Evolutionary conservation across 371 early-diverging fungal species (phyloP), one percentile per base, ranked within the genome.

Genomic region (Rhizopus delemar): DNA sequence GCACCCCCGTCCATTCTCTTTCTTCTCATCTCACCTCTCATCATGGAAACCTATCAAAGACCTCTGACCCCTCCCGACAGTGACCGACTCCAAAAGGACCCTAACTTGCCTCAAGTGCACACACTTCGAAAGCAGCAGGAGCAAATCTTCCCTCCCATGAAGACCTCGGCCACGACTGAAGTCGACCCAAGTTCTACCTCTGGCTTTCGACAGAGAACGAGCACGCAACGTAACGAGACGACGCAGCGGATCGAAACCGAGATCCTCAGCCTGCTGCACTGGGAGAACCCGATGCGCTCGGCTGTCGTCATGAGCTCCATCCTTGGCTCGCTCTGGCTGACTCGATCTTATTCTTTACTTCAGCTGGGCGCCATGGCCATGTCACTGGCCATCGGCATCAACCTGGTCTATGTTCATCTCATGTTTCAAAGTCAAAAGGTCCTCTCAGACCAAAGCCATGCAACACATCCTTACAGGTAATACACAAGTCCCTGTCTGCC

Each of bases 221-320:
- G 55, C 16, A 41, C 50, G 29, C 65, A 64, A 41, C 68, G 70
- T 8, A 75, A 63, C 43, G 70, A 70, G 22, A 66, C 66, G 12
- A 75, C 76, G 8, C 57, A 60, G 15, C 76, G 73, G 11, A 73
- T 75, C 38, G 76, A 75, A 43, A 58, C 34, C 6, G 69, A 73
- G 12, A 61, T 68, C 0, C 56, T 62, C n/a, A 32, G 35, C 8
- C 50, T 77, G 13, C 50, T 78, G 5, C 58, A 72, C 41, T 78
- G 79, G 79, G 56, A 69, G 39, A 66, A 72, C 22, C 79, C 79
- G 32, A 59, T 69, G 38, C 69, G 79, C 4, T 78, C 79, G 3
- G 71, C 57, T n/a, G 61, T 56, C 1, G 53, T 65, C 5, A 41
- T 78, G 16, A 58, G 33, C 13, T 8, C 63, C 0, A 54, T 67